Conservation (phyloP, 2,329 filamentous ascomycete genomes). For the Arthrobotrys conoides region DNA sequence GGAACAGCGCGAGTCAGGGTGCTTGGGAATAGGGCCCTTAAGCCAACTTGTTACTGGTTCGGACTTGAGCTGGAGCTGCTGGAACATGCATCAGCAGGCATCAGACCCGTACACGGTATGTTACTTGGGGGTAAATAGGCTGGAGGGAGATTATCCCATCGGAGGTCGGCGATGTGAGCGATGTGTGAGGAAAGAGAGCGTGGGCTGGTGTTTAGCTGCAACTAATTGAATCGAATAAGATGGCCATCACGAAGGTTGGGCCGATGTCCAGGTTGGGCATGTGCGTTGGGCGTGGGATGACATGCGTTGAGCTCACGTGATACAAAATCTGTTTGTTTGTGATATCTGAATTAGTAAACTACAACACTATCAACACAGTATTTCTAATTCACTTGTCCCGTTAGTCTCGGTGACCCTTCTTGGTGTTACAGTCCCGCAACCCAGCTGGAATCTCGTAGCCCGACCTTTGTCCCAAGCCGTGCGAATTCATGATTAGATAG, state of each 20-base stretch:
- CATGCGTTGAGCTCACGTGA: neutral
- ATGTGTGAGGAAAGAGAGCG: slow-evolving; percentile 13
- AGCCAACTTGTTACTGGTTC: slow-evolving; percentile 48
- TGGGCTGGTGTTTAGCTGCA: slow-evolving; percentile 28
- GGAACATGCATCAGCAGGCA: slow-evolving; percentile 42
- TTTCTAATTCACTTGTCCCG: no score
- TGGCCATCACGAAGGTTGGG: neutral
- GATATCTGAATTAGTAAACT: neutral
- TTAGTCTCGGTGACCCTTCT: no score
- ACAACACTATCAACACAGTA: neutral
- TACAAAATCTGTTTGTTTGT: neutral
- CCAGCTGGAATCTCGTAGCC: no score
- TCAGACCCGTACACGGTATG: neutral
- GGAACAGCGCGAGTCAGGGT: slow-evolving; percentile 54
- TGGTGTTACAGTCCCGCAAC: no score
- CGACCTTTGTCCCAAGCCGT: no score
- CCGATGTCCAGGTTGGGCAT: neutral
- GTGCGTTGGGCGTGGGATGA: slow-evolving; percentile 1
- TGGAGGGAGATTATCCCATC: slow-evolving; percentile 38
- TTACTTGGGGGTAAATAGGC: neutral
- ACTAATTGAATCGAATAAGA: slow-evolving; percentile 59
- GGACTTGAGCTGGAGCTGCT: slow-evolving; percentile 23
- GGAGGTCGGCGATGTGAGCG: slow-evolving; percentile 59
- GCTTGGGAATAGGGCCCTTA: slow-evolving; percentile 34
- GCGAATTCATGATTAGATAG: no score